Base-by-base conservation (phyloP, 225 moss, liverwort and hornwort species). In the Bryum argenteum region DNA sequence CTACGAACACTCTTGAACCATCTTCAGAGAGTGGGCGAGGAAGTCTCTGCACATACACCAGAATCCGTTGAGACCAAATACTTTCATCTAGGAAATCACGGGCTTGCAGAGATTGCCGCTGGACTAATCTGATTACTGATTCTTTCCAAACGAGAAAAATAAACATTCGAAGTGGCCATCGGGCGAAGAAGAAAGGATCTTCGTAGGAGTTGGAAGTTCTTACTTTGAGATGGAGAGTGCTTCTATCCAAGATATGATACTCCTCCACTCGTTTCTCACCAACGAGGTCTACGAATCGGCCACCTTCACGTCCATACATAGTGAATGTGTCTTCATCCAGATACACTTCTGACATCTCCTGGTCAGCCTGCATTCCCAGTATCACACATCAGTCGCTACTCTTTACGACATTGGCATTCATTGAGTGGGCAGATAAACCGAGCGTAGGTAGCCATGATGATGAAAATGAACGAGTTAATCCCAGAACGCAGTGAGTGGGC, bases 1-100 rank as follows among this genome's bases (percentile, higher is more conserved):
- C 94, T n/a, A 97, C 85, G 42, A 94, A 97, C 41, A 97, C 78
- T 10, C 96, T 87, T 14, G 94, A 94, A 48, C 93, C 96, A 11
- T 79, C 72, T 38, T 82, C 91, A 23, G 88, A 82, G 19, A 97
- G 89, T 11, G 76, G 80, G 8, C 73, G 73, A 47, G 96, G 94
- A 67, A 97, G 73, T 54, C 79, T 88, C 96, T 93, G 91, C 72
- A 77, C 2, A 11, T 54, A 3, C 12, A 3, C 13, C n/a, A 23
- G 56, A 0, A 10, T 8, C n/a, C n/a, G n/a, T n/a, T n/a, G n/a
- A n/a, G n/a, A n/a, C n/a, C n/a, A n/a, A n/a, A n/a, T n/a, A n/a
- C n/a, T n/a, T n/a, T n/a, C n/a, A n/a, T n/a, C n/a, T n/a, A n/a
- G n/a, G n/a, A n/a, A 33, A 33, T 14, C 5, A 16, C 14, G 9